Base-by-base conservation (phyloP, 2,329 filamentous ascomycete genomes). In the Leptographium wingfieldii region DNA sequence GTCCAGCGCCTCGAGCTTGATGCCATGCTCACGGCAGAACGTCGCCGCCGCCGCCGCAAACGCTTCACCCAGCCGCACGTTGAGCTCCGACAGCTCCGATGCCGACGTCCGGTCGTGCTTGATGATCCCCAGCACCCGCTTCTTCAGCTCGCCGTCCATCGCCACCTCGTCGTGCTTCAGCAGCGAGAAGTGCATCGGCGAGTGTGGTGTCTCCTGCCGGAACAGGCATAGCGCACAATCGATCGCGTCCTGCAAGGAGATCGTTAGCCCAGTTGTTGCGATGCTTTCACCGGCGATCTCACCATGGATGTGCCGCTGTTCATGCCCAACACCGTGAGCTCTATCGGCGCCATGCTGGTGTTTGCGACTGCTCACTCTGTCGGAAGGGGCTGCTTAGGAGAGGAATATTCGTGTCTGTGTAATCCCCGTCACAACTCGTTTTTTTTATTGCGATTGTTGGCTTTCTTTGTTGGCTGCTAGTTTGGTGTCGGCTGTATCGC, bases 201-300 rank as follows among this genome's bases (percentile, higher is more conserved):
- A 71, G 7, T 76, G 71, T 0, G 80, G 80, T 7, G 74, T 73
- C 22, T 74, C 73, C 66, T 84, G 81, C 55, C 71, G 71, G 67
- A 83, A 84, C 57, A 71, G 78, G 65, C 81, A 82, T 10, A 83
- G 72, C 2, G 79, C 80, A 64, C 80, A 83, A 67, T 83, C 79
- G 53, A 85, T 81, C 31, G 78, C 76, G 66, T 81, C 79, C 79
- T 83, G 40, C n/a, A 14, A n/a, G 27, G 25, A 22, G 12, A 49
- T 27, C 16, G 5, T 46, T 11, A 38, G n/a, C 16, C n/a, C 3
- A 55, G 33, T 11, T 40, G 33, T n/a, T 7, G 35, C 33, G 3
- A 54, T 33, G 31, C 25, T 33, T 16, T 38, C 52, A 12, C 31
- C 31, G n/a, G 33, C 12, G 12, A 19, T 55, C 65, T 61, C 49